Evolutionary conservation across 352 stramenopile species (phyloP).

Genomic region (Pythium myriotylum): DNA sequence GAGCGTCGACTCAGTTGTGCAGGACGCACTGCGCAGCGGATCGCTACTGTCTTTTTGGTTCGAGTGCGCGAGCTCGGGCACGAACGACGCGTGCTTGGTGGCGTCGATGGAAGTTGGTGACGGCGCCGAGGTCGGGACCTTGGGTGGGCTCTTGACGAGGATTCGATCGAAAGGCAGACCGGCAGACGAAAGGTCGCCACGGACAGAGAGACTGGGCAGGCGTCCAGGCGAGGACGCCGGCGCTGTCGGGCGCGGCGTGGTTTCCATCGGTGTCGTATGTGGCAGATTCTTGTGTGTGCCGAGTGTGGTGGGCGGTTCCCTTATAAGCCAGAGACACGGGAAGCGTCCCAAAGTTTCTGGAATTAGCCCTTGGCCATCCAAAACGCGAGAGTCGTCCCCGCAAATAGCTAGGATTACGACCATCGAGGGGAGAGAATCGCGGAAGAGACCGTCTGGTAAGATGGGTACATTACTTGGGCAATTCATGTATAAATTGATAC

Average conservation of each 20-base stretch:
- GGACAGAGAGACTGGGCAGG: conserved; percentile 12
- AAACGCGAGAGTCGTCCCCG: no score
- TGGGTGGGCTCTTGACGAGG: not conserved
- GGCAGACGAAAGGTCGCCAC: conserved; percentile 3
- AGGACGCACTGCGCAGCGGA: not conserved
- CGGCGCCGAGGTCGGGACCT: not conserved
- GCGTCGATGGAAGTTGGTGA: not conserved
- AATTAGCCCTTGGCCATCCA: no score
- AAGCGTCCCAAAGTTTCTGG: no score
- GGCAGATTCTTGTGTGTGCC: not conserved
- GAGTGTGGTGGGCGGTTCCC: no score
- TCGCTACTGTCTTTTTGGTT: conserved; percentile 22
- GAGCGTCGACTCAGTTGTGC: conserved; percentile 10
- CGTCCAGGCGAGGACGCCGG: conserved; percentile 14
- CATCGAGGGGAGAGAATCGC: no score
- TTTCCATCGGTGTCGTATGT: conserved; percentile 7
- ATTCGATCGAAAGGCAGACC: conserved; percentile 29
- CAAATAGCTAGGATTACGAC: no score
- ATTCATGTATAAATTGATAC: not conserved
- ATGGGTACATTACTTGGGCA: not conserved
- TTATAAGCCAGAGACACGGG: no score
- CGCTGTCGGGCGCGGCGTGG: not conserved
- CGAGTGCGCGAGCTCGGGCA: conserved; percentile 13
- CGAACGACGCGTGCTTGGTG: conserved; percentile 10
- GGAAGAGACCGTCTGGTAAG: no score